Evolutionary conservation across 2,329 filamentous ascomycete genomes (phyloP).

Genomic region (Cordyceps militaris): DNA sequence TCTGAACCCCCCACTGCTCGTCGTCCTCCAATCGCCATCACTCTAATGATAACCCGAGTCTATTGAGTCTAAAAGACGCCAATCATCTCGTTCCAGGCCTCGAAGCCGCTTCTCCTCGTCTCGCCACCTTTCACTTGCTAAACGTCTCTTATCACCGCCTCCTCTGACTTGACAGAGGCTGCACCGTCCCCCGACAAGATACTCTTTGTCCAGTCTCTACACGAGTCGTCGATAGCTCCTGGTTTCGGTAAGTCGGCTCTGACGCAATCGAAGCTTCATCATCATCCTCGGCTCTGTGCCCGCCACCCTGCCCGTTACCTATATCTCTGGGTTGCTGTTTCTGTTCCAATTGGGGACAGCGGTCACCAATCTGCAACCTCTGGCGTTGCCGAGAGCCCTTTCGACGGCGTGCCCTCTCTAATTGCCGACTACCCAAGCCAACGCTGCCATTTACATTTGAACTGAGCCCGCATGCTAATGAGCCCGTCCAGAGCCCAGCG

Average conservation of each 20-base stretch:
- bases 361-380: background rate
- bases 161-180: background rate
- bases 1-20: conserved; percentile 6
- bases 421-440: background rate
- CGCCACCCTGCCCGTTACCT: background rate
- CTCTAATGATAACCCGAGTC: conserved; percentile 12
- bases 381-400: background rate
- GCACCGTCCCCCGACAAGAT: background rate
- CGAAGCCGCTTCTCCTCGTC: background rate
- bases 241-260: conserved; percentile 12
- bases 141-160: background rate
- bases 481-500: background rate
- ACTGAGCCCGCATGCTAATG: background rate
- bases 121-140: background rate
- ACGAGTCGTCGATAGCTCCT: conserved; percentile 9
- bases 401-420: background rate
- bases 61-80: conserved; percentile 11
- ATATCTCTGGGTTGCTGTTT: background rate
- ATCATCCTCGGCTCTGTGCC: background rate
- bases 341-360: background rate
- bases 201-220: background rate
- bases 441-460: background rate
- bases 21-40: conserved; percentile 10
- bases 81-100: conserved; percentile 5
- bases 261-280: conserved; percentile 9